Base-by-base conservation (phyloP, 2,329 filamentous ascomycete species). In the Alternaria tenuissima region DNA sequence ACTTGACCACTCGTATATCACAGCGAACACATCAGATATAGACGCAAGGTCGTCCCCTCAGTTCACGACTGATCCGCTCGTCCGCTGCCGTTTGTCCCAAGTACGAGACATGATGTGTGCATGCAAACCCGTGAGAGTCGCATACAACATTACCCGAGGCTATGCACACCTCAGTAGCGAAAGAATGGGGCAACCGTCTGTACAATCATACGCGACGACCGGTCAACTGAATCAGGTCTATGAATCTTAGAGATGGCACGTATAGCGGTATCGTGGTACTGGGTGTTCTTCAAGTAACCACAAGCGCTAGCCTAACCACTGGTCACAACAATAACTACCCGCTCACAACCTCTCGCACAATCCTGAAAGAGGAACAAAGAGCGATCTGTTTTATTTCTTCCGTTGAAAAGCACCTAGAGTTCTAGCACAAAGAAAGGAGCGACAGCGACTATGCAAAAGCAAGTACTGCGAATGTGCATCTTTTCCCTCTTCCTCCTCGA, bases 1-100 rank as follows among this genome's bases (percentile, higher is more conserved):
- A 49, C 46, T 49, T 49, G 52, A n/a, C 68, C 69, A 67, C 67
- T 62, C 62, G 32, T 63, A 39, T 34, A 71, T 70, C 44, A 54
- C 54, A 60, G 67, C 69, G 65, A 70, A 57, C 57, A 44, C 62
- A 52, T 51, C 20, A 43, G 30, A 12, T 7, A n/a, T 26, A 36
- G 12, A 7, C 36, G 16, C 32, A 38, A 49, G n/a, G 20, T 20
- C 7, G 24, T n/a, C 32, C 42, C 41, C 51, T 57, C 55, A 42
- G 28, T 12, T 48, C 43, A 16, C 20, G 18, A 36, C 36, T 32
- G 24, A 26, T 44, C 32, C 58, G 42, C 57, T 54, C 54, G 59
- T 43, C 57, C 57, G 57, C 46, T 42, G 39, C 39, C 39, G 20
- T 42, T 20, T 7, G 20, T 24, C 11, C 39, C 11, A 16, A 7